Percentiles rank a stretch among this genome's conserved stretches.
phyloP scores from a whole-genome alignment of 2,329 filamentous ascomycete species.

The Sporothrix humicola region DNA sequence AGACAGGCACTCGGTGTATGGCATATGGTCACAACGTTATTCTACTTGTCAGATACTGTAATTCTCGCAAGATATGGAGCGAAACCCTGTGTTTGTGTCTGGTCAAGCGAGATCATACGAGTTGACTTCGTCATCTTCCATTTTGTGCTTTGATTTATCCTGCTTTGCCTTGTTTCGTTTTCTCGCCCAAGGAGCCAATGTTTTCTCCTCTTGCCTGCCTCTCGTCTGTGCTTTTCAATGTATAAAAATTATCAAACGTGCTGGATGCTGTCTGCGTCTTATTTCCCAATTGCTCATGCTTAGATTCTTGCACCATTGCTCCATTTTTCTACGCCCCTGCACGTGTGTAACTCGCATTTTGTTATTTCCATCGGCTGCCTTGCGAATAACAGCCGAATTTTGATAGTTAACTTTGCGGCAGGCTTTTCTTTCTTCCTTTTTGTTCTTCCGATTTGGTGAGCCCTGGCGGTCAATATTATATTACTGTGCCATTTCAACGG shows the following conservation, averaged over 20 bases:
- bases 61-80: neutral
- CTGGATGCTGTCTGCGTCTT: conserved; percentile 19
- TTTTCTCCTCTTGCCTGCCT: neutral
- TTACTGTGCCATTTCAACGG: neutral
- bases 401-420: neutral
- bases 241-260: conserved; percentile 9
- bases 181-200: no score
- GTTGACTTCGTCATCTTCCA: neutral
- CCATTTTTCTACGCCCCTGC: neutral
- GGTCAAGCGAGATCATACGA: neutral
- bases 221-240: neutral
- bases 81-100: neutral
- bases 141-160: neutral
- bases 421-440: neutral
- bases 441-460: neutral
- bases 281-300: neutral
- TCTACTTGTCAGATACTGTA: neutral
- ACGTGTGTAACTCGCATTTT: neutral
- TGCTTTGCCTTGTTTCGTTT: neutral
- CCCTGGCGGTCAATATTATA: neutral
- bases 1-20: no score
- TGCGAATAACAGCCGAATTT: neutral
- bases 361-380: no score
- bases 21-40: neutral
- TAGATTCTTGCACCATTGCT: neutral